Evolutionary conservation across 768 basidiomycete species (phyloP), one percentile per base, ranked within the genome.

Genomic region (Suillus placidus): DNA sequence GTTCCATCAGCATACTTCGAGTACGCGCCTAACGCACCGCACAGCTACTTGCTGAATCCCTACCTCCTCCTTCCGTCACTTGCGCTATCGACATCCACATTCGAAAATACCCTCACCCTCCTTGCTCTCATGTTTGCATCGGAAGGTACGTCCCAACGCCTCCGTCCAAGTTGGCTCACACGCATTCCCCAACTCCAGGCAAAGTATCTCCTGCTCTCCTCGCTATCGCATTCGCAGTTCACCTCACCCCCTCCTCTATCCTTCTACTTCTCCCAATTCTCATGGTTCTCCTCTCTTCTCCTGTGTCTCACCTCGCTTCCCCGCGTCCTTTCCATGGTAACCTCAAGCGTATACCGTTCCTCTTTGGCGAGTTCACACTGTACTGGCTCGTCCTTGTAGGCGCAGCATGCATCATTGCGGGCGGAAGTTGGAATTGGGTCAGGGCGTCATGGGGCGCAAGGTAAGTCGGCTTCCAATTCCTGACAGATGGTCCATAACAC

Each of bases 21-120:
- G 32, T 18, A 49, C 13, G 66, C 60, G 65, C 14, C 60, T 73
- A 51, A 70, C 43, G 62, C 47, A 60, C 23, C 52, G 18, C 65
- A 3, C 70, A 97, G 95, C 55, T 96, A 91, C 77, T 85, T 97
- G 23, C 76, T 97, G 60, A 97, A 99, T 70, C 97, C 97, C 3
- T 97, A 97, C 75, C 78, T 92, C 9, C 76, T 97, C 64, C 80
- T 95, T 1, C 87, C 95, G 0, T 89, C 88, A 37, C 80, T 97
- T 8, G 92, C 94, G 0, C 80, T 88, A 13, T 96, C 96, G 0
- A 93, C 93, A 0, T 91, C 94, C 0, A 85, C 88, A 2, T 80
- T 98, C 18, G 94, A 97, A 72, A 97, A 93, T 73, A 81, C 88
- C 1, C 75, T 93, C 7, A 79, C 87, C 35, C 80, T 97, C 2